Percentiles rank a stretch among this genome's conserved stretches.
Evolutionary conservation across 805 yeast species (phyloP).

Genomic region (Kluyveromyces nonfermentans): DNA sequence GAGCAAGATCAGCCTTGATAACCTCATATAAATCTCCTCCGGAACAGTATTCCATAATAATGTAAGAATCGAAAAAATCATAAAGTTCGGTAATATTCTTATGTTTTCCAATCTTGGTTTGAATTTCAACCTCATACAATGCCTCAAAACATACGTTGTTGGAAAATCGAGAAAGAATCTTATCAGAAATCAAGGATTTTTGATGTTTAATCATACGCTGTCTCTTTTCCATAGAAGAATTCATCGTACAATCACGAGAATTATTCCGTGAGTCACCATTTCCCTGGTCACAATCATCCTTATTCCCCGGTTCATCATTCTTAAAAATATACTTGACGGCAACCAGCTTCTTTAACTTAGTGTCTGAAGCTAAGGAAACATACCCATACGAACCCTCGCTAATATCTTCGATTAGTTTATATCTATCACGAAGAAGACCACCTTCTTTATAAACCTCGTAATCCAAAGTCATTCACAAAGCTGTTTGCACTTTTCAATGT

Average conservation of each 20-base stretch:
- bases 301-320: conserved; percentile 35
- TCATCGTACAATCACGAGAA: neutral
- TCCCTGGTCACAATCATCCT: conserved; percentile 14
- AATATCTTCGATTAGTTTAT: conserved; percentile 60
- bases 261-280: conserved; percentile 1
- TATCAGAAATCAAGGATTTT: conserved; percentile 30
- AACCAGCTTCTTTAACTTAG: conserved; percentile 41
- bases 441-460: conserved; percentile 37
- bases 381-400: conserved; percentile 92
- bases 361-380: conserved; percentile 78
- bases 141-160: conserved; percentile 48
- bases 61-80: conserved; percentile 57
- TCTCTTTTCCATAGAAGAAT: conserved; percentile 18
- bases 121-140: conserved; percentile 57
- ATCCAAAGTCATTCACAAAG: conserved; percentile 18
- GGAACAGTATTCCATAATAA: conserved; percentile 74
- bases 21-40: conserved; percentile 84
- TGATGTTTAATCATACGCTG: conserved; percentile 16
- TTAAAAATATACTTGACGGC: conserved; percentile 83
- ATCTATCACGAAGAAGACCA: conserved; percentile 49
- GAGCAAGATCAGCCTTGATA: conserved; percentile 51
- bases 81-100: conserved; percentile 49
- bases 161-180: conserved; percentile 26
- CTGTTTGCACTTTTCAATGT: neutral
- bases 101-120: conserved; percentile 50